A percentile compares a stretch with the other conserved stretches of the same genome.
These are phyloP conservation scores for Dipodascopsis uninucleata DNA, from an alignment of 805 yeast genomes.

Conservation along the genomic window DNA sequence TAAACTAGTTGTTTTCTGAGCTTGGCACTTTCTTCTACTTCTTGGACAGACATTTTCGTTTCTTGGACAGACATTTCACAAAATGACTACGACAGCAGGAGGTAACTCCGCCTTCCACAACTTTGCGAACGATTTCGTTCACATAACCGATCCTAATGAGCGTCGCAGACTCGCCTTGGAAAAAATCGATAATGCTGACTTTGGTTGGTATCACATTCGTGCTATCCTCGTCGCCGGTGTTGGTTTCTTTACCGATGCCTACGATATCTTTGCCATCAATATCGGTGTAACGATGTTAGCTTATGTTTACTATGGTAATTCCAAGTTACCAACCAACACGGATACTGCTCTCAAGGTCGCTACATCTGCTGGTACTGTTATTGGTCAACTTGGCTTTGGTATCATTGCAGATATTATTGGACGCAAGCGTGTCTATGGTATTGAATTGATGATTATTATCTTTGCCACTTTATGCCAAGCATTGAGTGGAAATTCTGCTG, in stretches of 20 bases:
- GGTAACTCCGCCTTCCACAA: conserved; percentile 60
- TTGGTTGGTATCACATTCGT: conserved; percentile 55
- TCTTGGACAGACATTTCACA: not conserved
- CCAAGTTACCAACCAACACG: conserved; percentile 64
- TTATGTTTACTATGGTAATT: conserved; percentile 69
- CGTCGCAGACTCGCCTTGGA: conserved; percentile 59
- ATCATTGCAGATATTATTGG: conserved; percentile 75
- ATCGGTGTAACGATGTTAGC: conserved; percentile 75
- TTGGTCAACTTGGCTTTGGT: conserved; percentile 87
- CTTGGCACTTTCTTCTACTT: not conserved
- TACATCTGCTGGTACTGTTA: conserved; percentile 89
- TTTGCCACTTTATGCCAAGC: conserved; percentile 76
- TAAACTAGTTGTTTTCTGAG: too few species aligned
- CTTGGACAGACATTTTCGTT: not conserved
- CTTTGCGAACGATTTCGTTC: conserved; percentile 51
- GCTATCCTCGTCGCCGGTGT: conserved; percentile 56
- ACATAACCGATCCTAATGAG: conserved; percentile 55
- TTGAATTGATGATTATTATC: conserved; percentile 81
- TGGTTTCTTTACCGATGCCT: conserved; percentile 89
- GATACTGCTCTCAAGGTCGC: conserved; percentile 76
- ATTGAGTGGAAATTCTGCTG: conserved; percentile 57
- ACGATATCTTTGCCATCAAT: conserved; percentile 88
- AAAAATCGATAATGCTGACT: conserved; percentile 54
- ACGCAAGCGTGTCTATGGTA: conserved; percentile 83
- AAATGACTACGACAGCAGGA: too few species aligned